phyloP scores from a whole-genome alignment of 345 rosid genomes.

The Laguncularia racemosa region DNA sequence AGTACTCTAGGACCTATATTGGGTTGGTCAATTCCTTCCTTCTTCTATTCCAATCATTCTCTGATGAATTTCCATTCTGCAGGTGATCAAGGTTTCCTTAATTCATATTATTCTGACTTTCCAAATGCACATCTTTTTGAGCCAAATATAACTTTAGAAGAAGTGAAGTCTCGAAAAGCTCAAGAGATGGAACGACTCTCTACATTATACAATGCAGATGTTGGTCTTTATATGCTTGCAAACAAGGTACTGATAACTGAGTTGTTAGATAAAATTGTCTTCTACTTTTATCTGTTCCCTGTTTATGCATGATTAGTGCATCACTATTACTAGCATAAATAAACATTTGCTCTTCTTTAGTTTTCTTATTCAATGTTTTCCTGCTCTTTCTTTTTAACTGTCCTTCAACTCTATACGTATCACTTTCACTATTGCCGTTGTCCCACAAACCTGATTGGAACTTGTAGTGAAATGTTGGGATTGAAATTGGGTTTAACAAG shows the following conservation, averaged over 20 bases:
- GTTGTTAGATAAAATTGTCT: background rate
- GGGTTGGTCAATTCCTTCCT: background rate
- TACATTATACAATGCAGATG: slow-evolving; percentile 87
- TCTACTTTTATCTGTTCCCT: background rate
- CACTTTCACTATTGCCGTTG: no score
- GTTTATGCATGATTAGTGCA: no score
- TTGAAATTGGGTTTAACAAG: no score
- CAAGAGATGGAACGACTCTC: slow-evolving; percentile 93
- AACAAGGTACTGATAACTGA: slow-evolving; percentile 55
- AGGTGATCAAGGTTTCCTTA: slow-evolving; percentile 90
- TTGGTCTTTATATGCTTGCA: slow-evolving; percentile 98
- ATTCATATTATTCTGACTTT: slow-evolving; percentile 72
- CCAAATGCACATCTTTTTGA: slow-evolving; percentile 83
- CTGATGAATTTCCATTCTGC: slow-evolving; percentile 9
- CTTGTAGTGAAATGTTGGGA: no score
- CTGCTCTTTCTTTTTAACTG: no score
- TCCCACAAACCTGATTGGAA: no score
- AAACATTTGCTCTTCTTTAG: no score
- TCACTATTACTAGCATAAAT: no score
- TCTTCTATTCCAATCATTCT: background rate
- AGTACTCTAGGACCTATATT: background rate
- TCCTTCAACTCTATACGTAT: no score
- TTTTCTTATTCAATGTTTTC: no score
- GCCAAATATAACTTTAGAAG: slow-evolving; percentile 55
- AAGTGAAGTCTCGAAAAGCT: slow-evolving; percentile 41